Conservation (phyloP, 371 early-diverging fungal genomes). For the Rhizopus sp. region DNA sequence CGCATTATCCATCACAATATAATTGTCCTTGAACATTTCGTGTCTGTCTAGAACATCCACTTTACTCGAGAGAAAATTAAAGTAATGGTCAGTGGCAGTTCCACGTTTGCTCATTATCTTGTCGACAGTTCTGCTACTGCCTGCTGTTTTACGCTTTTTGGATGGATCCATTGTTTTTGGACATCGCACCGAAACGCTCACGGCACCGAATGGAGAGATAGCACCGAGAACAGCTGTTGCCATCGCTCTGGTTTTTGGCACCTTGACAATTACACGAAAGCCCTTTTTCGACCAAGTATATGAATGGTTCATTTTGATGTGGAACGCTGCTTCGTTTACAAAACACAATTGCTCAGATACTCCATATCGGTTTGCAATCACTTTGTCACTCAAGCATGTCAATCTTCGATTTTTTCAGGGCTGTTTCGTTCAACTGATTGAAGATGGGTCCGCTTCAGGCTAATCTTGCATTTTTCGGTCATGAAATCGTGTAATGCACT, state of each 20-base stretch:
- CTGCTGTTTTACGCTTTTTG: conserved; percentile 5
- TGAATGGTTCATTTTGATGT: background rate
- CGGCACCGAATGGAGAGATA: background rate
- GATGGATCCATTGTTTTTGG: conserved; percentile 3
- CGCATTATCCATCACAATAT: conserved; percentile 24
- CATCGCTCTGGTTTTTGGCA: conserved; percentile 6
- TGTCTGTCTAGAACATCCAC: conserved; percentile 21
- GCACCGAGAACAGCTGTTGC: conserved; percentile 11
- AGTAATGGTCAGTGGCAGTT: conserved; percentile 22
- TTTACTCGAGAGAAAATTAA: conserved; percentile 16
- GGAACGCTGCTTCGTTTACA: conserved; percentile 13
- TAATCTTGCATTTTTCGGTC: conserved; percentile 26
- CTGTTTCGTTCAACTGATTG: conserved; percentile 26
- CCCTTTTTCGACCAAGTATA: conserved; percentile 4
- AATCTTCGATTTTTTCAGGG: conserved; percentile 24
- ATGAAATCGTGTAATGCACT: conserved; percentile 21
- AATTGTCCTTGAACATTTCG: conserved; percentile 17
- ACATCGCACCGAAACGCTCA: background rate
- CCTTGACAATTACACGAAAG: background rate
- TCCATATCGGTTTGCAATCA: conserved; percentile 22
- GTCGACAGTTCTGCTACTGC: background rate
- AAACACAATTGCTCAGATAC: conserved; percentile 21
- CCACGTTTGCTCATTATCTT: conserved; percentile 17
- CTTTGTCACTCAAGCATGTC: conserved; percentile 19
- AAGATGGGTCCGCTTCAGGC: conserved; percentile 26